Percentiles rank a stretch among this genome's conserved stretches.
phyloP scores from a whole-genome alignment of 257 asterid species.

The Solanum piurae region DNA sequence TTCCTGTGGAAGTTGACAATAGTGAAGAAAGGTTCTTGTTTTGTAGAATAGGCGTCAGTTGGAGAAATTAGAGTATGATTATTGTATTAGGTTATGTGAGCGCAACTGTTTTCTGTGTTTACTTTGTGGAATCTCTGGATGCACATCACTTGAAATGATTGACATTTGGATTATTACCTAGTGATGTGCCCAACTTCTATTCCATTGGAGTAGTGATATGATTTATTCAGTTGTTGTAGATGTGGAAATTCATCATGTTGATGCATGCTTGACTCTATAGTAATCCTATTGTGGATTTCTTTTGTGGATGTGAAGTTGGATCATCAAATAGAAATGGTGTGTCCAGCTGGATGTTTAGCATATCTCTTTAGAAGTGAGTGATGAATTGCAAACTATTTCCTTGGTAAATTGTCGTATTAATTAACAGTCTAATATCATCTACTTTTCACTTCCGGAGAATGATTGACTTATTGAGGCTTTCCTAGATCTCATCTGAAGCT shows the following conservation, averaged over 20 bases:
- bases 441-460: background rate
- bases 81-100: background rate
- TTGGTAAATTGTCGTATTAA: background rate
- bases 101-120: background rate
- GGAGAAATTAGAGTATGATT: background rate
- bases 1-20: conserved; percentile 21
- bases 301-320: background rate
- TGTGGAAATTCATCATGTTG: background rate
- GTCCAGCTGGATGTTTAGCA: background rate
- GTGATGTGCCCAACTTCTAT: background rate
- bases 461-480: background rate
- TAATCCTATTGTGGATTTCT: background rate
- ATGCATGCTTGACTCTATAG: background rate
- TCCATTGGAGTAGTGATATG: background rate
- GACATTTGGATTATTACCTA: conserved; percentile 1
- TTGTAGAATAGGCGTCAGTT: background rate
- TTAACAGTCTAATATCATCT: background rate
- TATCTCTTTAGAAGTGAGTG: background rate
- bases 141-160: conserved; percentile 2
- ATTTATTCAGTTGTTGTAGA: background rate
- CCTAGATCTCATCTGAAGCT: background rate
- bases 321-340: conserved; percentile 1
- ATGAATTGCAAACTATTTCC: background rate
- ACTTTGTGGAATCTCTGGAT: conserved; percentile 1
- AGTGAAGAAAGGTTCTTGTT: conserved; percentile 6